Evolutionary conservation across 345 rosid genomes (phyloP).

Genomic region (Salix suchowensis): DNA sequence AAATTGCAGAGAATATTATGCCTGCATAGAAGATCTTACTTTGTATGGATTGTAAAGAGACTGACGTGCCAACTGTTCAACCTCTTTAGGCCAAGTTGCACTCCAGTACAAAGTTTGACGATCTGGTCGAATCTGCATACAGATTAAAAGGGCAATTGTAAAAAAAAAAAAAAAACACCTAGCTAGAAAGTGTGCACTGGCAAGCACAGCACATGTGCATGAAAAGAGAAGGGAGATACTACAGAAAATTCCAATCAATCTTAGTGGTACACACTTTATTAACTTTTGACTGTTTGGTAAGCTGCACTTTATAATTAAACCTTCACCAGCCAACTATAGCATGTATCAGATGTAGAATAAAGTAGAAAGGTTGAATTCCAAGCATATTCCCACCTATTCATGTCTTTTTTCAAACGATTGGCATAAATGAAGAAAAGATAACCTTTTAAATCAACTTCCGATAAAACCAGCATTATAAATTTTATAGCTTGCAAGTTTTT

Average conservation of each 20-base stretch:
- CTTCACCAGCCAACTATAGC: background rate
- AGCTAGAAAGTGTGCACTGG: background rate
- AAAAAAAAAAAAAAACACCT: no score
- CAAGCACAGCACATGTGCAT: background rate
- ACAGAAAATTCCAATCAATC: background rate
- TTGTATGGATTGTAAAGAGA: constrained; percentile 95
- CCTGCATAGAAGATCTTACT: constrained; percentile 40
- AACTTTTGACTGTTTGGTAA: background rate
- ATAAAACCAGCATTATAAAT: background rate
- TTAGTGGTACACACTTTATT: background rate
- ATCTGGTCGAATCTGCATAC: constrained; percentile 81
- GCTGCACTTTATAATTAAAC: background rate
- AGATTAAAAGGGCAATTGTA: background rate
- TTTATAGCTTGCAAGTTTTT: background rate
- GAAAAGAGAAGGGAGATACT: no score
- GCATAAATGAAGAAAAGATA: background rate
- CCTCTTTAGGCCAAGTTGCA: constrained; percentile 99
- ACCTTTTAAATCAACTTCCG: background rate
- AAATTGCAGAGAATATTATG: background rate
- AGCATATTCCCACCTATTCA: background rate
- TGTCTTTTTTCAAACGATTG: background rate
- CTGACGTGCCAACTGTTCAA: constrained; percentile 78
- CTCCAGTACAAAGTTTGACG: constrained; percentile 99
- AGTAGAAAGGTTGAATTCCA: background rate
- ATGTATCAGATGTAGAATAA: no score